A percentile compares a stretch with the other conserved stretches of the same genome.
These are phyloP conservation scores for Apiospora kogelbergensis DNA, from an alignment of 2,329 filamentous ascomycete genomes.

Conservation along the genomic window DNA sequence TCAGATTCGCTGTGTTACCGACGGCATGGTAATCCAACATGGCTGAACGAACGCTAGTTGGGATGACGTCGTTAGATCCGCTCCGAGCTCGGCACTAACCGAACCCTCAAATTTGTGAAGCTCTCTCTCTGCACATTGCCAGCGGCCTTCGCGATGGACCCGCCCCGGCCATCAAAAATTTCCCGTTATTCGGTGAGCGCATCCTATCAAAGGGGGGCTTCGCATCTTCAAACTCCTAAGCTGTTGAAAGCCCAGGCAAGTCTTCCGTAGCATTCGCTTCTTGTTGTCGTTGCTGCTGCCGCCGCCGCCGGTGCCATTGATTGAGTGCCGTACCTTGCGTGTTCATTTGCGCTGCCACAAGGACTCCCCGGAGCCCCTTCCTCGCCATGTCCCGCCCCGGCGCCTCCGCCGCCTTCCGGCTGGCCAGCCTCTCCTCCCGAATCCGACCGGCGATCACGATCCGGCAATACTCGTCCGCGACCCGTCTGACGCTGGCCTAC, in stretches of 20 bases:
- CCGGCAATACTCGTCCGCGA: slow-evolving; percentile 8
- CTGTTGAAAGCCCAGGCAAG: neutral
- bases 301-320: neutral
- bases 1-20: neutral
- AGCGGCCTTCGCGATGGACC: neutral
- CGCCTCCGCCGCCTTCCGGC: slow-evolving; percentile 32
- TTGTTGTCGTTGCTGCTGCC: neutral
- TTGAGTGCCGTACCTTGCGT: neutral
- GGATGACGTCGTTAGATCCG: neutral
- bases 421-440: slow-evolving; percentile 20
- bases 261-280: neutral
- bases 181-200: neutral
- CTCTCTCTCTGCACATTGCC: neutral
- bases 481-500: slow-evolving; percentile 51
- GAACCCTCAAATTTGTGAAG: neutral
- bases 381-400: slow-evolving; percentile 44
- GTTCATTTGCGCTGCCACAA: neutral
- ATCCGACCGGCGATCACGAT: slow-evolving; percentile 23
- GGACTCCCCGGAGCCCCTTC: neutral
- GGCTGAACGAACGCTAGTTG: neutral
- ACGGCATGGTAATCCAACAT: neutral
- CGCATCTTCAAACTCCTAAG: neutral
- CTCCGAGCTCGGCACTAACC: neutral
- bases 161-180: neutral
- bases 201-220: neutral